A percentile compares a stretch with the other conserved stretches of the same genome.
phyloP scores from a whole-genome alignment of 352 stramenopile species.

The Phytophthora sp. region DNA sequence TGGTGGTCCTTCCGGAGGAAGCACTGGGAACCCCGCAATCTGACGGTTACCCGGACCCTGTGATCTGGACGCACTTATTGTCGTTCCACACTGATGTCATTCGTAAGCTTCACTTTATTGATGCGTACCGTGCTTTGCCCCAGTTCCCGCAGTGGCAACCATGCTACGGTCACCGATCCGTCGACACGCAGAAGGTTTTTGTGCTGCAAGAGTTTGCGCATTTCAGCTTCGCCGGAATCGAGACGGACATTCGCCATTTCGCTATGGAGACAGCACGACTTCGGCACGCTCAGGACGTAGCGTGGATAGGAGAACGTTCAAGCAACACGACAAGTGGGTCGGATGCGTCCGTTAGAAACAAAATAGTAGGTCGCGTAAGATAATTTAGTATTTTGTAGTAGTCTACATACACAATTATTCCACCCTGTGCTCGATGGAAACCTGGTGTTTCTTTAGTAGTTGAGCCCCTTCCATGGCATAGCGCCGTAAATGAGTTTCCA shows the following conservation, averaged over 20 bases:
- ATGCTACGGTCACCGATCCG: slow-evolving; percentile 53
- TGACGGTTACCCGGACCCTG: slow-evolving; percentile 43
- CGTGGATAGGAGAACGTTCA: slow-evolving; percentile 1
- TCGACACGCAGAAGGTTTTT: slow-evolving; percentile 18
- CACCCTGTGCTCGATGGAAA: slow-evolving; percentile 3
- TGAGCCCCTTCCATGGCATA: slow-evolving; percentile 45
- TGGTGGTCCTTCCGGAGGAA: slow-evolving; percentile 17
- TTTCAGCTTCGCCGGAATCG: slow-evolving; percentile 21
- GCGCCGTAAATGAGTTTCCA: slow-evolving; percentile 39
- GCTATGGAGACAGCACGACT: slow-evolving; percentile 27
- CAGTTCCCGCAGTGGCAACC: slow-evolving; percentile 53
- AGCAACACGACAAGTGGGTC: slow-evolving; percentile 15
- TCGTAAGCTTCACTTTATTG: slow-evolving; percentile 49
- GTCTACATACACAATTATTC: slow-evolving; percentile 18
- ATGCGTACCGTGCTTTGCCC: slow-evolving; percentile 50
- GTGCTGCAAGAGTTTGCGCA: slow-evolving; percentile 27
- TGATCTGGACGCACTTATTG: slow-evolving; percentile 72
- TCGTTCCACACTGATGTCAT: slow-evolving; percentile 52
- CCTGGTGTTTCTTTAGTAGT: slow-evolving; percentile 16
- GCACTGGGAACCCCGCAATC: slow-evolving; percentile 20
- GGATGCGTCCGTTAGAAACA: too few species aligned
- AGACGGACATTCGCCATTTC: slow-evolving; percentile 28
- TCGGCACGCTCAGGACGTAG: slow-evolving; percentile 17
- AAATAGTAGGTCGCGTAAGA: slow-evolving; percentile 2
- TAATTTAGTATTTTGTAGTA: slow-evolving; percentile 22